These are phyloP conservation scores for Andrographis paniculata DNA, from an alignment of 305 asterid species.

Conservation along the genomic window DNA sequence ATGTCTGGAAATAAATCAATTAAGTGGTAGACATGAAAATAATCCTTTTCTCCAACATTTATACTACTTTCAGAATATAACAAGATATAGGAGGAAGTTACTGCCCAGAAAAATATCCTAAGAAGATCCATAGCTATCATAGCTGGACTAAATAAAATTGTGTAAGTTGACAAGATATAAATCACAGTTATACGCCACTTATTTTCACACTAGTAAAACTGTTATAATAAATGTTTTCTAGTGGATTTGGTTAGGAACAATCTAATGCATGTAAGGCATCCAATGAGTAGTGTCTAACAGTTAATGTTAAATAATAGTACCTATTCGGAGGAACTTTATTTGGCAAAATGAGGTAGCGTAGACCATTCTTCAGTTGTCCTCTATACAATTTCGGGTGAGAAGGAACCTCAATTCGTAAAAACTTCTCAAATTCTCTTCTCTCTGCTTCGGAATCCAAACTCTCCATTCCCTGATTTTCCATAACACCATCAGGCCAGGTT, in stretches of 20 bases:
- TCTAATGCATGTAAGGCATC: no score
- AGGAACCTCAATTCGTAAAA: conserved; percentile 64
- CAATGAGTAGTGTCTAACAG: conserved; percentile 6
- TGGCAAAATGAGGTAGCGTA: conserved; percentile 87
- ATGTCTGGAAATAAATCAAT: background rate
- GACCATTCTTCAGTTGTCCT: conserved; percentile 92
- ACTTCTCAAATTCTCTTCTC: conserved; percentile 55
- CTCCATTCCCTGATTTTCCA: conserved; percentile 63
- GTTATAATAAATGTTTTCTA: background rate
- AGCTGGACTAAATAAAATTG: background rate
- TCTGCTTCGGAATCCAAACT: conserved; percentile 50
- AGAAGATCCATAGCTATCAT: background rate
- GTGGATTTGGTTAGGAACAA: background rate
- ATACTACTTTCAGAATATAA: background rate
- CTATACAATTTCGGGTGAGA: conserved; percentile 89
- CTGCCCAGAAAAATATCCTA: background rate
- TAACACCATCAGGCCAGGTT: conserved; percentile 79
- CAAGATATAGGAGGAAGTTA: background rate
- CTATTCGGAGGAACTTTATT: conserved; percentile 97
- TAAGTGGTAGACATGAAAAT: conserved; percentile 6
- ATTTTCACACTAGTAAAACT: background rate
- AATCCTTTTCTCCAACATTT: background rate
- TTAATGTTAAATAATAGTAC: conserved; percentile 26
- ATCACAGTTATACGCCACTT: background rate
- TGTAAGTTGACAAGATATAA: background rate